Base-by-base conservation (phyloP, 345 rosid species). In the Syzygium jambos region DNA sequence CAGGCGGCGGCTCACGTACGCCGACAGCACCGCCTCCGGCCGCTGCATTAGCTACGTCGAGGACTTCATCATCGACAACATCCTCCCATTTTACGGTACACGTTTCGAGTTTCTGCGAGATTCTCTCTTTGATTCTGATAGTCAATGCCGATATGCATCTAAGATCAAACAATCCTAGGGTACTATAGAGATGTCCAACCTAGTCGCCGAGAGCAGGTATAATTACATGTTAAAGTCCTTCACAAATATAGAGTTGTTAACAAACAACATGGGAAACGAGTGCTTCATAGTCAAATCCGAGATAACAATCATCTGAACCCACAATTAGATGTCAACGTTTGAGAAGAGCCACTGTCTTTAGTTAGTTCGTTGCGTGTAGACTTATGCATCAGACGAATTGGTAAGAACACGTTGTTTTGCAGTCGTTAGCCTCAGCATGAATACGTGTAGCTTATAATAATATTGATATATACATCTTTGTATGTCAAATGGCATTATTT, bases 11-110 rank as follows among this genome's bases (percentile, higher is more conserved):
- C 88, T 95, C 22, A 91, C 92, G 1, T 95, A 95, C 23, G 95
- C 93, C 1, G 97, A 95, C 85, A 94, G 93, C 51, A 94, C 96
- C 17, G 96, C 97, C 86, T 92, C 97, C 5, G 95, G 93, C n/a
- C 89, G 93, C 11, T 91, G 91, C 43, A 91, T 95, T 85, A 93
- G 43, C 22, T 94, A 91, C 46, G 85, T 93, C 21, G 97, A 95
- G 87, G 88, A 90, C 57, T 94, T 90, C 80, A 92, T 95, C 90
- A 7, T 83, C 89, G 82, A 73, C 82, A 89, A 94, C n/a, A 91
- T 94, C 86, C 97, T 94, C 52, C 95, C 96, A 2, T 92, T 88
- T 34, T 95, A 95, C 52, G 96, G 97, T 93, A 87, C 56, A 30
- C 8, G 9, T 14, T 8, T 30, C 46, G 0, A 19, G 49, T 29